phyloP scores from a whole-genome alignment of 2,329 filamentous ascomycete genomes.

The Colletotrichum gloeosporioides region DNA sequence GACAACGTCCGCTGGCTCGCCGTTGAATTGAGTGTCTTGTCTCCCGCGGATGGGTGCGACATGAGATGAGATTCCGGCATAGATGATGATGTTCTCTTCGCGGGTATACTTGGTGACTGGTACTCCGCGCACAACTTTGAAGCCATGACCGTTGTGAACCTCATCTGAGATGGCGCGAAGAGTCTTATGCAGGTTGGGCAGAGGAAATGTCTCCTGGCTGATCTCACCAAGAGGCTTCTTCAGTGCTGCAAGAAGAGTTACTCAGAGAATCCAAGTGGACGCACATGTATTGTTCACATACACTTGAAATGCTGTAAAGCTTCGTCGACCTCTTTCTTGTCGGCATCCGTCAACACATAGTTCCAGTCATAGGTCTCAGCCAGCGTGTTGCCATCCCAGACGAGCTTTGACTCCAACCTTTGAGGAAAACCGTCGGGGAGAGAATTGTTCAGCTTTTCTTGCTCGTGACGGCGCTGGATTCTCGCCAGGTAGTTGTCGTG shows the following conservation, averaged over 20 bases:
- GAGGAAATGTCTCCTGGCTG: slow-evolving; percentile 56
- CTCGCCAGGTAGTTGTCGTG: slow-evolving; percentile 58
- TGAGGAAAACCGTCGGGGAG: slow-evolving; percentile 57
- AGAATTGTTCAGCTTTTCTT: slow-evolving; percentile 40
- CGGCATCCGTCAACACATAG: slow-evolving; percentile 49
- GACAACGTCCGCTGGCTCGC: slow-evolving; percentile 55
- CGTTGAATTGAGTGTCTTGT: slow-evolving; percentile 53
- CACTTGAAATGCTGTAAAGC: slow-evolving; percentile 20
- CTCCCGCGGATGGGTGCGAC: slow-evolving; percentile 58
- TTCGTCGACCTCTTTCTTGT: slow-evolving; percentile 53
- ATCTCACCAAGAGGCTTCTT: neutral
- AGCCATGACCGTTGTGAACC: slow-evolving; percentile 63
- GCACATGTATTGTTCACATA: neutral
- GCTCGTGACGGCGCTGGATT: slow-evolving; percentile 46
- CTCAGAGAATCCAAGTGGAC: neutral
- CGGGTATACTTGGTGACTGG: slow-evolving; percentile 55
- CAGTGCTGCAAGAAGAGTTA: neutral
- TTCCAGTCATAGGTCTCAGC: slow-evolving; percentile 57
- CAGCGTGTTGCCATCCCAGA: slow-evolving; percentile 61
- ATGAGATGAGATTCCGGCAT: slow-evolving; percentile 64
- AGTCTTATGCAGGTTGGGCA: slow-evolving; percentile 53
- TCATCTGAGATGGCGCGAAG: slow-evolving; percentile 59
- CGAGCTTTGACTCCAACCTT: slow-evolving; percentile 53
- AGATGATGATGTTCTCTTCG: slow-evolving; percentile 65
- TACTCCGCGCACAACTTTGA: slow-evolving; percentile 66